Evolutionary conservation across 192 early-diverging fungal species (phyloP), one percentile per base, ranked within the genome.

Genomic region (Martensiomyces pterosporus): DNA sequence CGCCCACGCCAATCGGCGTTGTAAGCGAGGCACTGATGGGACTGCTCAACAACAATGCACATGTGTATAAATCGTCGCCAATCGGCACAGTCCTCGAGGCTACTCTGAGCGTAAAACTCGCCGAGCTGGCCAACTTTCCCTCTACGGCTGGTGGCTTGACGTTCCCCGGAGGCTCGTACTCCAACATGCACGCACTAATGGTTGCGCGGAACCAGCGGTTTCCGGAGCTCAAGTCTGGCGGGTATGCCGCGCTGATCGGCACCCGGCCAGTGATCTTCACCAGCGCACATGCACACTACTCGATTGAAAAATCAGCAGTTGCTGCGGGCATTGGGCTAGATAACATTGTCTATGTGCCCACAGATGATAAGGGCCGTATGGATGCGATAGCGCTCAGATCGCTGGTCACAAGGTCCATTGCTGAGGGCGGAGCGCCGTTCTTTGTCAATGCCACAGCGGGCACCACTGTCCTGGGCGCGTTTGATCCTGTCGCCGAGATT

Each of bases 361-460:
- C 75, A 5, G 81, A 89, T 41, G 49, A 59, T 1, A 16, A 49
- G 7, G 89, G 88, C 3, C 52, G 78, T 17, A 88, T 90, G 86
- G 57, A 70, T 26, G 45, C 74, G 4, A 46, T 49, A 12, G 68
- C 73, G 49, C 52, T 89, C 36, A 80, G 83, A 54, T 55, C 40
- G 1, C 23, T 79, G 32, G 66, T 88, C 13, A 53, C 58, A 14
- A 40, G 47, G 9, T 61, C 72, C 0, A 35, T 78, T 3, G 60
- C 48, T 6, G 14, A 47, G 1, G 83, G 77, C 14, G 77, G 77
- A 7, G 67, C 67, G 9, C 90, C 90, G 13, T 90, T 88, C 45
- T 89, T 90, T 52, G 80, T 92, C 57, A 88, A 86, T 56, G 83
- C 82, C 8, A 92, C 90, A 0, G 80, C 85, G 32, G 90, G 90